A percentile compares a stretch with the other conserved stretches of the same genome.
phyloP scores from a whole-genome alignment of 768 basidiomycete species.

The Sutorius australiensis region DNA sequence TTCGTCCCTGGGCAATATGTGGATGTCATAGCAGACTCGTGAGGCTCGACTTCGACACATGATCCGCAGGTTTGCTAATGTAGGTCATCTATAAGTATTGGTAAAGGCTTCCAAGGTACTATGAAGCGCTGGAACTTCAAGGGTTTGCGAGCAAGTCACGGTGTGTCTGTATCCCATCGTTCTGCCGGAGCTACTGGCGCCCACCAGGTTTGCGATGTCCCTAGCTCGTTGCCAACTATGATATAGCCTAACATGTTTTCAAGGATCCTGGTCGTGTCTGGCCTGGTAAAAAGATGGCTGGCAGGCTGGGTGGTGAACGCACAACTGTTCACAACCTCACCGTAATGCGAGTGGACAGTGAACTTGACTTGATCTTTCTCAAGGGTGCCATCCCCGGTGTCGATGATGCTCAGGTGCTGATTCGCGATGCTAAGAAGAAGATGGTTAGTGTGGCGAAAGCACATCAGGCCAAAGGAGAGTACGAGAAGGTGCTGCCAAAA shows the following conservation, averaged over 20 bases:
- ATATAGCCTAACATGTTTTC: conserved; percentile 3
- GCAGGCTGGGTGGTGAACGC: conserved; percentile 81
- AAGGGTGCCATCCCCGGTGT: conserved; percentile 88
- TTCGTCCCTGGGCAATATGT: conserved; percentile 97
- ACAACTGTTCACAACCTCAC: conserved; percentile 84
- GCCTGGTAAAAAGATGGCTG: conserved; percentile 99
- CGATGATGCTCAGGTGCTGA: conserved; percentile 81
- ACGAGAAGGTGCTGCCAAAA: conserved; percentile 75
- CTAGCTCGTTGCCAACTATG: background rate
- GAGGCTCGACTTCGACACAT: conserved; percentile 25
- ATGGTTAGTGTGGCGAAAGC: conserved; percentile 56
- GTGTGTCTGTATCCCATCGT: conserved; percentile 93
- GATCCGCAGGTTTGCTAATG: conserved; percentile 5
- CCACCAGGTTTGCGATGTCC: conserved; percentile 66
- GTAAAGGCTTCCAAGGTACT: conserved; percentile 93
- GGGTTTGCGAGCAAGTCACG: conserved; percentile 90
- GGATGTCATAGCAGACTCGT: conserved; percentile 90
- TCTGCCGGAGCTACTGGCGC: conserved; percentile 91
- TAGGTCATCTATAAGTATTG: conserved; percentile 56
- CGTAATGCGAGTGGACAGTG: conserved; percentile 83
- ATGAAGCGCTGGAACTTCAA: conserved; percentile 97
- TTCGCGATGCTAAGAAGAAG: conserved; percentile 90
- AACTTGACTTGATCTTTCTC: conserved; percentile 85
- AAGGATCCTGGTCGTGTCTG: conserved; percentile 95
- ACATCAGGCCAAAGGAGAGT: conserved; percentile 66